Evolutionary conservation across 176 grass and related monocot species (phyloP).

Genomic region (Ampelocalamus luodianensis): DNA sequence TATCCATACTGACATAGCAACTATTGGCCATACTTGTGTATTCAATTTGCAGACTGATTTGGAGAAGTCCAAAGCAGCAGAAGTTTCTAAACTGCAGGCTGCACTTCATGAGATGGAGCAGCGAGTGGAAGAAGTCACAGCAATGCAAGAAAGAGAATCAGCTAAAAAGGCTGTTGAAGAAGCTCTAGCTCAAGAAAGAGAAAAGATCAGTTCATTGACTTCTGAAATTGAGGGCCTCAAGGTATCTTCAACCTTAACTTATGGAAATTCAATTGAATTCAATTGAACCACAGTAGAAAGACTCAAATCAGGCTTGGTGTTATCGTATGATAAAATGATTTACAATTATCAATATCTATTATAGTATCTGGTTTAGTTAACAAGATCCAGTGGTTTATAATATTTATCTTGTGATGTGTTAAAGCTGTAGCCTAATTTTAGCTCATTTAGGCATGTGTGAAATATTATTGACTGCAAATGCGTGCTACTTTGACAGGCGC

Average conservation of each 20-base stretch:
- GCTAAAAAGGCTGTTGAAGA: constrained; percentile 72
- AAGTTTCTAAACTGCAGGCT: constrained; percentile 70
- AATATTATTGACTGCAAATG: constrained; percentile 16
- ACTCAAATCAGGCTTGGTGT: neutral
- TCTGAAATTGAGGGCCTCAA: constrained; percentile 62
- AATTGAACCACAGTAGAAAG: neutral
- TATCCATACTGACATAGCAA: constrained; percentile 31
- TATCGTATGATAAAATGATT: constrained; percentile 13
- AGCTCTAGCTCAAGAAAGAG: constrained; percentile 74
- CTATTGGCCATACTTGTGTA: constrained; percentile 33
- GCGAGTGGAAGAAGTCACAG: constrained; percentile 61
- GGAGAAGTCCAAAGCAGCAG: constrained; percentile 70
- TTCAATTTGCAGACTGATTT: constrained; percentile 58
- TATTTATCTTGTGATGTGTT: neutral
- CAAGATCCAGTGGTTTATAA: neutral
- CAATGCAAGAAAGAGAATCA: constrained; percentile 69
- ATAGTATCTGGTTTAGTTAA: constrained; percentile 13
- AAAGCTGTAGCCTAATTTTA: constrained; percentile 35
- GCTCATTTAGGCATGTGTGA: constrained; percentile 6
- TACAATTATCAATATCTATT: constrained; percentile 14
- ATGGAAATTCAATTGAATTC: constrained; percentile 23
- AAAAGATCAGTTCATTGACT: constrained; percentile 67
- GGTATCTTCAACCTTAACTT: constrained; percentile 42
- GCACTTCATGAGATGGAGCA: constrained; percentile 68
- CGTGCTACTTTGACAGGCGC: constrained; percentile 54